These are phyloP conservation scores for Hypoxylon sp. DNA, from an alignment of 2,329 filamentous ascomycete species.

Conservation along the genomic window DNA sequence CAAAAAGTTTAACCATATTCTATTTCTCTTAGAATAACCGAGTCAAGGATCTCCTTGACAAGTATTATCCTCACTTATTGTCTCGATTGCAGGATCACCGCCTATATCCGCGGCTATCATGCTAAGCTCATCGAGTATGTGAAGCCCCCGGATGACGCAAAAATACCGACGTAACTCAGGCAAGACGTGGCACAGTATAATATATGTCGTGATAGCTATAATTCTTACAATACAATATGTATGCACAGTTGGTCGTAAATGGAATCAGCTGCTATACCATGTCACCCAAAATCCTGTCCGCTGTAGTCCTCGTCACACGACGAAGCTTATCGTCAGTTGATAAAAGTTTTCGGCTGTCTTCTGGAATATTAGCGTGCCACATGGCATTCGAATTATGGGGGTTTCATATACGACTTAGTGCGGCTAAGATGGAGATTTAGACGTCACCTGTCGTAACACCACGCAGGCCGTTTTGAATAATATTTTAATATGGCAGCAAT, in stretches of 20 bases:
- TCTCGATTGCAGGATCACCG: neutral
- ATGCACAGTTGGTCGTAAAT: neutral
- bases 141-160: neutral
- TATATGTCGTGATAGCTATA: conserved; percentile 2
- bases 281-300: neutral
- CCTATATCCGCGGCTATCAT: neutral
- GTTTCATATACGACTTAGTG: conserved; percentile 22
- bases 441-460: conserved; percentile 19
- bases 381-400: conserved; percentile 21
- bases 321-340: conserved; percentile 12
- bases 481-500: conserved; percentile 4
- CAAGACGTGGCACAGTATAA: neutral
- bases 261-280: conserved; percentile 4
- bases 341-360: conserved; percentile 1
- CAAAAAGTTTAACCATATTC: neutral
- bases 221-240: neutral
- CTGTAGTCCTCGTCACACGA: conserved; percentile 14
- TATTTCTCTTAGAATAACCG: neutral
- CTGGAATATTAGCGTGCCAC: conserved; percentile 20
- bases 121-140: neutral
- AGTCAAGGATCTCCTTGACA: neutral
- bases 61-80: conserved; percentile 9
- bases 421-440: conserved; percentile 16
- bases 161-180: neutral
- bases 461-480: conserved; percentile 11